phyloP scores from a whole-genome alignment of 306 rosid genomes.

The Fragaria nilgerrensis region DNA sequence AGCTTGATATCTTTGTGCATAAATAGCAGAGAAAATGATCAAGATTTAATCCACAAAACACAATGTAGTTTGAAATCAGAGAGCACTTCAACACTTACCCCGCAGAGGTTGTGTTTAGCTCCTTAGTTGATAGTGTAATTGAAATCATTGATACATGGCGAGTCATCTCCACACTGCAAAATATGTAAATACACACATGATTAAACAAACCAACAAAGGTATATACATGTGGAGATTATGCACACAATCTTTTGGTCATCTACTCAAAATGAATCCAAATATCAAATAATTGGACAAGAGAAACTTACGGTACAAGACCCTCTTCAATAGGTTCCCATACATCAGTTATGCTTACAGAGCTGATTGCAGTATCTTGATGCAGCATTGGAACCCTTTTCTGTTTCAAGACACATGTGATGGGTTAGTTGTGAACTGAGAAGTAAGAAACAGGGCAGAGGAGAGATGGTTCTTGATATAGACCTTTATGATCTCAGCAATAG shows the following conservation, averaged over 20 bases:
- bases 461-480: slow-evolving; percentile 32
- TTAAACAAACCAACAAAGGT: not conserved
- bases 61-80: not conserved
- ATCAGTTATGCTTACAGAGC: slow-evolving; percentile 95
- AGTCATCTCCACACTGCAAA: slow-evolving; percentile 96
- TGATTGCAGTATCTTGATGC: slow-evolving; percentile 83
- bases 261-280: not conserved
- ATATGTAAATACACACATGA: slow-evolving; percentile 11
- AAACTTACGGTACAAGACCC: slow-evolving; percentile 95
- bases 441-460: not conserved
- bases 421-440: slow-evolving; percentile 9
- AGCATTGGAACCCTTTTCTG: slow-evolving; percentile 74
- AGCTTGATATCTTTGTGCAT: not conserved
- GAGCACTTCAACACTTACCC: slow-evolving; percentile 54
- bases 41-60: not conserved
- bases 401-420: slow-evolving; percentile 21
- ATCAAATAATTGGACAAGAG: not conserved
- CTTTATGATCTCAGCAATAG: slow-evolving; percentile 90
- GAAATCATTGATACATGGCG: slow-evolving; percentile 99
- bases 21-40: not conserved
- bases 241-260: not conserved
- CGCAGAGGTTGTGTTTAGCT: slow-evolving; percentile 72
- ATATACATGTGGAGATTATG: not conserved
- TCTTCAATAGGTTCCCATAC: slow-evolving; percentile 99
- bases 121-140: slow-evolving; percentile 65